Percentiles rank a stretch among this genome's conserved stretches.
phyloP scores from a whole-genome alignment of 1,284 basidiomycete species.

The Irpex sp. region DNA sequence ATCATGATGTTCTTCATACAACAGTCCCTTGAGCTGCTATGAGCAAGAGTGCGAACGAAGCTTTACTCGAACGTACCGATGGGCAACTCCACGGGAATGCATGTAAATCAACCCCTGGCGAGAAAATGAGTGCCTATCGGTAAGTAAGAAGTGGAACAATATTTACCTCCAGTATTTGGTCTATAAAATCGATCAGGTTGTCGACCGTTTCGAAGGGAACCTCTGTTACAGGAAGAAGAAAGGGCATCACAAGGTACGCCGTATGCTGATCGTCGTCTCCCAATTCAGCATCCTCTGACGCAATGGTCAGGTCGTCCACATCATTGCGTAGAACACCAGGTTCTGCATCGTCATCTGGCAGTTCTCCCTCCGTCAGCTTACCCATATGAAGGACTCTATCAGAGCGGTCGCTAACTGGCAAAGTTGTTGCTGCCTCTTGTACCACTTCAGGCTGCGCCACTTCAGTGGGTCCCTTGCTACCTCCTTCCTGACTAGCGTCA shows the following conservation, averaged over 20 bases:
- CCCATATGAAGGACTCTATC: not conserved
- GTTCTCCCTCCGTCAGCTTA: too few species aligned
- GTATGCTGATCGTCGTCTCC: slow-evolving; percentile 8
- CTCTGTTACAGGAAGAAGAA: slow-evolving; percentile 17
- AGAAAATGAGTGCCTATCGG: not conserved
- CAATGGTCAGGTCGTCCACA: not conserved
- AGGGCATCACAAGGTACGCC: slow-evolving; percentile 22
- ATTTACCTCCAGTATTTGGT: slow-evolving; percentile 33
- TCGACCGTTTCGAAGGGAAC: slow-evolving; percentile 22
- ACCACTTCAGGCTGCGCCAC: too few species aligned
- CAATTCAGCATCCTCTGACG: not conserved
- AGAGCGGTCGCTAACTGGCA: not conserved
- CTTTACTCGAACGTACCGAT: slow-evolving; percentile 26
- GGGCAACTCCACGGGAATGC: slow-evolving; percentile 35
- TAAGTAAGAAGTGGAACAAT: not conserved
- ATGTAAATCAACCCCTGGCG: slow-evolving; percentile 35
- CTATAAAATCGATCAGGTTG: slow-evolving; percentile 24
- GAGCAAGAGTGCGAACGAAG: too few species aligned
- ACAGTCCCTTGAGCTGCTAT: slow-evolving; percentile 29
- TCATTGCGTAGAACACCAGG: too few species aligned
- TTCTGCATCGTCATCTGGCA: too few species aligned
- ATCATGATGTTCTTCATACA: slow-evolving; percentile 32
- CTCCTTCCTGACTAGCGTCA: too few species aligned
- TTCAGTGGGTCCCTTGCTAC: too few species aligned
- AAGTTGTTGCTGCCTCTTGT: too few species aligned